These are phyloP conservation scores for Boehmeria nivea DNA, from an alignment of 306 rosid species.

Conservation along the genomic window DNA sequence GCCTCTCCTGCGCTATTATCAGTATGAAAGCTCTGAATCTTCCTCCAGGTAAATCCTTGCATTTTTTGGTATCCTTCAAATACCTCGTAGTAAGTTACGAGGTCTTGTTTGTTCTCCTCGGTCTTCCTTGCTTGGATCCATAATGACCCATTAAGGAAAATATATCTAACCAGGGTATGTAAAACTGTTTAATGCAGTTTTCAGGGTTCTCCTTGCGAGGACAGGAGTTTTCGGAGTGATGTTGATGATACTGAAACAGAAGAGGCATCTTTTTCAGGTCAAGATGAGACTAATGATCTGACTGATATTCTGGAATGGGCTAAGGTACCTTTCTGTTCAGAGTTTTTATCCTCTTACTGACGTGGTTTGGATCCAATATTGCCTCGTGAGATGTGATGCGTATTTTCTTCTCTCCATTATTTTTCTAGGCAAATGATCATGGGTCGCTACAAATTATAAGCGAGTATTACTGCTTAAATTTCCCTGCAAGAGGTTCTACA, in stretches of 20 bases:
- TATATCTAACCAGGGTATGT: slow-evolving; percentile 4
- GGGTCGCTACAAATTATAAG: slow-evolving; percentile 81
- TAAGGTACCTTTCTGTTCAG: slow-evolving; percentile 45
- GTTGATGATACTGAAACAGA: slow-evolving; percentile 90
- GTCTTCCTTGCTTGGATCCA: too few species aligned
- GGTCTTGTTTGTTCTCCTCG: not conserved
- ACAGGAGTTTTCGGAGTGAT: slow-evolving; percentile 86
- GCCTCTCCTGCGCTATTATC: slow-evolving; percentile 77
- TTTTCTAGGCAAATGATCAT: slow-evolving; percentile 56
- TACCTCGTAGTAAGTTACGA: too few species aligned
- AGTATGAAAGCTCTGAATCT: slow-evolving; percentile 97
- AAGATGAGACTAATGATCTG: slow-evolving; percentile 80
- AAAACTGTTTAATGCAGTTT: slow-evolving; percentile 51
- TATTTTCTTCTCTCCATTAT: too few species aligned
- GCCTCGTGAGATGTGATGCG: slow-evolving; percentile 10
- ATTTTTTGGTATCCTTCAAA: slow-evolving; percentile 13
- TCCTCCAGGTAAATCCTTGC: slow-evolving; percentile 71
- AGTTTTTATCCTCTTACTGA: not conserved
- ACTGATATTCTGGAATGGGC: slow-evolving; percentile 94
- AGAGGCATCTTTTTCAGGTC: slow-evolving; percentile 91
- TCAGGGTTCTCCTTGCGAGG: slow-evolving; percentile 97
- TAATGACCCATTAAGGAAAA: too few species aligned
- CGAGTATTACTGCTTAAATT: slow-evolving; percentile 51
- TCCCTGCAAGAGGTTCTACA: slow-evolving; percentile 61
- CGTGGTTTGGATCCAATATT: slow-evolving; percentile 10